Evolutionary conservation across 2,329 filamentous ascomycete genomes (phyloP).

Genomic region (Ascochyta clinopodiicola): DNA sequence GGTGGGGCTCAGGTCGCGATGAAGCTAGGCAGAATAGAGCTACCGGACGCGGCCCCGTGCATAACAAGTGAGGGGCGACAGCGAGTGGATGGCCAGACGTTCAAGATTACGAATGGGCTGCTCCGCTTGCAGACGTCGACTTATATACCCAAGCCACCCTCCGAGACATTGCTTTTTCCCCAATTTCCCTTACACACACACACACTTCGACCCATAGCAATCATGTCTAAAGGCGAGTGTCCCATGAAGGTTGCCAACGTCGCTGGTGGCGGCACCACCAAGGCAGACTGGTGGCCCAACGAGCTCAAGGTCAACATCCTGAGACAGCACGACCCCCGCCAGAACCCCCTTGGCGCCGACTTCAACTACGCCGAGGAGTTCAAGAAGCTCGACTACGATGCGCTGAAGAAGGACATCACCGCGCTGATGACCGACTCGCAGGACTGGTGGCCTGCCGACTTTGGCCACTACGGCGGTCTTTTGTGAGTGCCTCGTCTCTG

Average conservation of each 20-base stretch:
- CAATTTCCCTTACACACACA: conserved; percentile 15
- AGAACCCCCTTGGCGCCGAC: conserved; percentile 69
- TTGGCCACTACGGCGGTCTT: conserved; percentile 80
- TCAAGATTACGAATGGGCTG: conserved; percentile 35
- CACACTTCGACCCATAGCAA: conserved; percentile 27
- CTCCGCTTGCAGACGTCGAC: conserved; percentile 25
- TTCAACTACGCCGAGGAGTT: conserved; percentile 78
- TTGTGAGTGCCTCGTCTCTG: conserved; percentile 53
- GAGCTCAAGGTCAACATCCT: conserved; percentile 73
- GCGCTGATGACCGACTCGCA: conserved; percentile 78
- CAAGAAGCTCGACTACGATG: conserved; percentile 73
- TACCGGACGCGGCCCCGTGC: conserved; percentile 30
- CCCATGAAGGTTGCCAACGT: conserved; percentile 44
- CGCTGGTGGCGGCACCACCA: conserved; percentile 69
- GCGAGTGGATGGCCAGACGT: conserved; percentile 33
- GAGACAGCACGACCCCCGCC: conserved; percentile 69
- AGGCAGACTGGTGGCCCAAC: conserved; percentile 77
- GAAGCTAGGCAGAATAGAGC: conserved; percentile 24
- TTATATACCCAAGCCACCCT: conserved; percentile 26
- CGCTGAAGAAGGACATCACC: conserved; percentile 75
- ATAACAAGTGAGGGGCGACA: conserved; percentile 31
- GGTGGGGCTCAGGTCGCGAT: conserved; percentile 12
- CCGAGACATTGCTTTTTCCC: conserved; percentile 4
- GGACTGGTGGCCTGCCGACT: conserved; percentile 83
- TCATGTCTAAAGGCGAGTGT: conserved; percentile 45